Evolutionary conservation across 2,329 filamentous ascomycete species (phyloP), one percentile per base, ranked within the genome.

Genomic region (Scleromitrula shiraiana): DNA sequence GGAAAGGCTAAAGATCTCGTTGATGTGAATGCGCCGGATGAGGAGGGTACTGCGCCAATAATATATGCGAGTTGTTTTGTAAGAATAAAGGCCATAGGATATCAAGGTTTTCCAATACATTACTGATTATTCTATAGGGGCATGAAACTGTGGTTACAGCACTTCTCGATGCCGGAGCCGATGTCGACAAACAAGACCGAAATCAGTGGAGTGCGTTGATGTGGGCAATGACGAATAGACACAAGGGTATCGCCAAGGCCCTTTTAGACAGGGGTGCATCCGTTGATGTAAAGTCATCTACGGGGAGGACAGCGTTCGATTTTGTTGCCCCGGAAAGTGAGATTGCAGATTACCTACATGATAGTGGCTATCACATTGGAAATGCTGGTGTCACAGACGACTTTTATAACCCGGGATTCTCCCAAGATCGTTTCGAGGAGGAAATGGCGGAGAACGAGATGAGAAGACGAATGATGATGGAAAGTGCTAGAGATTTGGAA

Each of bases 211-310:
- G 88, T 61, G 87, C 93, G 12, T 74, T 98, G 52, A 98, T 98
- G 90, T 98, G 93, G 93, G 91, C 93, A 41, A 97, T 97, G 88
- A 98, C 93, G 48, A 98, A 98, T 67, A 75, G 90, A 49, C 93
- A 98, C 68, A 97, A 97, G 68, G 83, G 82, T 40, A 98, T 98
- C 57, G 90, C 91, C 29, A 97, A 97, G 67, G 75, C 89, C 9
- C 72, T 98, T 14, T 77, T 98, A 27, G 91, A 98, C 64, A 87
- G 93, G 60, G 90, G 90, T 14, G 93, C 93, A 17, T 95, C 90
- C n/a, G 85, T 90, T 3, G 91, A 97, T 60, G 85, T 95, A 57
- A 95, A 94, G 65, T 97, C 93, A 1, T 93, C 88, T 0, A 90
- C 88, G 9, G 93, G 93, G 27, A 82, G 93, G 54, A 97, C 90